Conservation (phyloP, 345 rosid species). For the Rhodamnia rubescens region DNA sequence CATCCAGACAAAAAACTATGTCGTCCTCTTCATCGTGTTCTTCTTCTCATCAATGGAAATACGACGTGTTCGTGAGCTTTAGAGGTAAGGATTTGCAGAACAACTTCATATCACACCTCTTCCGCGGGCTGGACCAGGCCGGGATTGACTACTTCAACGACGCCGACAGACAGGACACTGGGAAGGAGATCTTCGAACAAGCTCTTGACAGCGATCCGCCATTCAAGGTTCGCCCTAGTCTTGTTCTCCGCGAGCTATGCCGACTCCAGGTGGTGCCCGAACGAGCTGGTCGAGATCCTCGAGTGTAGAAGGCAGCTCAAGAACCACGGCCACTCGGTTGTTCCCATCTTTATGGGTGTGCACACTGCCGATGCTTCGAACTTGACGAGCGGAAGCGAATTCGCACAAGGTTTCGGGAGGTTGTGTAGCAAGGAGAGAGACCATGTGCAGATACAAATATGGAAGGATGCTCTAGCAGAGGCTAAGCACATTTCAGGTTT, state of each 20-base stretch:
- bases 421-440: no score
- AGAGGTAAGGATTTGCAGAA: not conserved
- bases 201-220: not conserved
- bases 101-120: not conserved
- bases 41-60: not conserved
- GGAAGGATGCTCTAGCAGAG: not conserved
- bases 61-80: not conserved
- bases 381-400: not conserved
- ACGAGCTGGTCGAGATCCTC: conserved; percentile 1
- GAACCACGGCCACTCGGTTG: not conserved
- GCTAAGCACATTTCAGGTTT: not conserved
- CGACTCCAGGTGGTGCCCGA: conserved; percentile 1
- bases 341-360: conserved; percentile 2
- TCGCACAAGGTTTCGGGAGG: not conserved
- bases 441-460: not conserved
- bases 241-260: not conserved
- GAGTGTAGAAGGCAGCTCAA: not conserved
- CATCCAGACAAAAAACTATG: not conserved
- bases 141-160: not conserved
- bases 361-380: not conserved
- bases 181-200: not conserved
- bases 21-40: not conserved
- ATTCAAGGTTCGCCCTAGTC: not conserved
- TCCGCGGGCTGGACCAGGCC: not conserved
- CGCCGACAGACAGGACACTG: not conserved